phyloP scores from a whole-genome alignment of 495 filamentous ascomycete species.

The Penicillium turbatum region DNA sequence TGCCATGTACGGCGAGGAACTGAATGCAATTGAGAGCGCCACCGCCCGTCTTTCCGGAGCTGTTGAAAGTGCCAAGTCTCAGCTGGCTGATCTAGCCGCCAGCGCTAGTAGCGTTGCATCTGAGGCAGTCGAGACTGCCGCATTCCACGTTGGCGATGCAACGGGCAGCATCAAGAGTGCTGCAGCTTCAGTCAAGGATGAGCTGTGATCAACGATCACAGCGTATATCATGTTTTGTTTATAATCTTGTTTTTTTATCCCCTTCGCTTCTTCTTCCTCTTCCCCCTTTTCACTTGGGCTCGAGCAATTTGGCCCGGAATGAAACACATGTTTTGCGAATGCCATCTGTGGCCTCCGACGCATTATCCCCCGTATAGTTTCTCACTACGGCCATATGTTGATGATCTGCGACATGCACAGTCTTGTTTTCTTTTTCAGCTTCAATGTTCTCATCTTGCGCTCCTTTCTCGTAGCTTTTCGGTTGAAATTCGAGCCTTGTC shows the following conservation, averaged over 20 bases:
- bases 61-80: slow-evolving; percentile 47
- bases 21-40: slow-evolving; percentile 53
- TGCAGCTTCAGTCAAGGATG: slow-evolving; percentile 44
- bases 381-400: slow-evolving; percentile 28
- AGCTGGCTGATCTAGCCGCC: slow-evolving; percentile 41
- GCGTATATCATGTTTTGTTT: slow-evolving; percentile 10
- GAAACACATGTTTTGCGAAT: slow-evolving; percentile 10
- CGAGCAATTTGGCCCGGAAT: slow-evolving; percentile 6
- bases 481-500: background rate
- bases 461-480: background rate
- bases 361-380: slow-evolving; percentile 45
- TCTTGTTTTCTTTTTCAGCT: slow-evolving; percentile 15
- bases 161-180: slow-evolving; percentile 30
- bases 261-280: slow-evolving; percentile 4
- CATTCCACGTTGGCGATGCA: slow-evolving; percentile 47
- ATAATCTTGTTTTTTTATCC: slow-evolving; percentile 4
- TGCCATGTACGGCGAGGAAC: slow-evolving; percentile 52
- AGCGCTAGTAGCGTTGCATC: slow-evolving; percentile 34
- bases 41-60: slow-evolving; percentile 42
- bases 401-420: slow-evolving; percentile 25
- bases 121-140: slow-evolving; percentile 37
- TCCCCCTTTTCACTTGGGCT: slow-evolving; percentile 5
- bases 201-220: slow-evolving; percentile 43
- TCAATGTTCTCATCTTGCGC: slow-evolving; percentile 1
- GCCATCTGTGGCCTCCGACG: slow-evolving; percentile 15